Evolutionary conservation across 2,329 filamentous ascomycete genomes (phyloP).

Genomic region (Rhynchosporium secalis): DNA sequence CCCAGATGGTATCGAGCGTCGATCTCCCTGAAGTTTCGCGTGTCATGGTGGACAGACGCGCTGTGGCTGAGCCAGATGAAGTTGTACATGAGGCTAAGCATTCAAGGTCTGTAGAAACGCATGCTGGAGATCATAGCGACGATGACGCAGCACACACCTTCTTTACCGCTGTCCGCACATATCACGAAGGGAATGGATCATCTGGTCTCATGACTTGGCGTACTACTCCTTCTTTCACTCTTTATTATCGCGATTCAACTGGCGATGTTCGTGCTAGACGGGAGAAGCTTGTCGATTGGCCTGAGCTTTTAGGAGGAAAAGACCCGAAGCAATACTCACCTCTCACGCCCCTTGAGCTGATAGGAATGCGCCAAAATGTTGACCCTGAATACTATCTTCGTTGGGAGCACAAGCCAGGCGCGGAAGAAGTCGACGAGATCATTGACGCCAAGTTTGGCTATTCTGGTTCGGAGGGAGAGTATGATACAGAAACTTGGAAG

Average conservation of each 20-base stretch:
- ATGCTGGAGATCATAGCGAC: not conserved
- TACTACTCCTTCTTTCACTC: slow-evolving; percentile 39
- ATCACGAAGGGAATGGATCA: slow-evolving; percentile 10
- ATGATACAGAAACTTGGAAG: slow-evolving; percentile 58
- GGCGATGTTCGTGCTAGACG: slow-evolving; percentile 32
- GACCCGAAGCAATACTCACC: slow-evolving; percentile 1
- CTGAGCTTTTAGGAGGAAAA: slow-evolving; percentile 28
- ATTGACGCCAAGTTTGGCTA: slow-evolving; percentile 54
- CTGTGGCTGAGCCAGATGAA: not conserved
- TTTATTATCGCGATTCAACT: slow-evolving; percentile 31
- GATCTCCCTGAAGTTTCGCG: not conserved
- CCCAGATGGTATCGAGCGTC: not conserved
- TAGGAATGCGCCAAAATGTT: not conserved
- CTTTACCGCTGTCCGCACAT: slow-evolving; percentile 19
- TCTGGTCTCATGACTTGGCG: slow-evolving; percentile 14
- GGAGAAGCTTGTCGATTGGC: slow-evolving; percentile 37
- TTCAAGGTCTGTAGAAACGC: not conserved
- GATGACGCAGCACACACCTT: not conserved
- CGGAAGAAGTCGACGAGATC: slow-evolving; percentile 45
- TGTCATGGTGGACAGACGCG: not conserved
- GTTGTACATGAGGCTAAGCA: not conserved
- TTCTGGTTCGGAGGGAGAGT: slow-evolving; percentile 45
- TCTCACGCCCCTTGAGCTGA: slow-evolving; percentile 22
- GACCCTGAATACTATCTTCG: slow-evolving; percentile 3
- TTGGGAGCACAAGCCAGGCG: slow-evolving; percentile 29